phyloP scores from a whole-genome alignment of 495 filamentous ascomycete genomes.

The Lophiotrema nucula region DNA sequence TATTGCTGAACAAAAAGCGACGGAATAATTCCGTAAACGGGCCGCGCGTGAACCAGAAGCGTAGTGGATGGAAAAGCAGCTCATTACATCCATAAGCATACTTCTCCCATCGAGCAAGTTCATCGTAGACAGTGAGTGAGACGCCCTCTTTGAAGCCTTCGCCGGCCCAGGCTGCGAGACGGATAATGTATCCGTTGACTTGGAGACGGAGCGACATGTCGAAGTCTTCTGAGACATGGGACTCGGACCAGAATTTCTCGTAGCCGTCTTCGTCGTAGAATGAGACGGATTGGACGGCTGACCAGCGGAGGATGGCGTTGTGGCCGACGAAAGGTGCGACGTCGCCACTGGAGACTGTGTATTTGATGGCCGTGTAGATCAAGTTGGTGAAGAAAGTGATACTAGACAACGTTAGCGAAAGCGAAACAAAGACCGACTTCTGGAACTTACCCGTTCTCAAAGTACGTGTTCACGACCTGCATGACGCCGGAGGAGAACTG shows the following conservation, averaged over 20 bases:
- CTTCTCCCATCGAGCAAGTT: constrained; percentile 80
- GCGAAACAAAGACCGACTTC: neutral
- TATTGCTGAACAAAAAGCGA: constrained; percentile 67
- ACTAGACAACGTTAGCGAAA: constrained; percentile 1
- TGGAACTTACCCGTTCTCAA: constrained; percentile 43
- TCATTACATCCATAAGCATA: constrained; percentile 84
- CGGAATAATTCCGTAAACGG: constrained; percentile 78
- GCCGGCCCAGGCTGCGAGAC: constrained; percentile 69
- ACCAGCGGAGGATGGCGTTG: constrained; percentile 78
- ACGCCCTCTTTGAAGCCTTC: constrained; percentile 83
- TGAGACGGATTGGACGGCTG: constrained; percentile 71
- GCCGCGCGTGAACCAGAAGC: constrained; percentile 55
- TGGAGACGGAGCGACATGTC: constrained; percentile 82
- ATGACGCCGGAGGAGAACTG: constrained; percentile 51
- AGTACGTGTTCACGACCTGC: constrained; percentile 46
- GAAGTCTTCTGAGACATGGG: constrained; percentile 79
- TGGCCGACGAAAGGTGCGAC: constrained; percentile 69
- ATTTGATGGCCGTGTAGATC: constrained; percentile 79
- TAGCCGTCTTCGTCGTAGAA: constrained; percentile 61
- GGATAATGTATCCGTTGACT: constrained; percentile 68
- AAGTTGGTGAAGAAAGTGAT: constrained; percentile 85
- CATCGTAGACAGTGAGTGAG: constrained; percentile 80
- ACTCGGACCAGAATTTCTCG: constrained; percentile 83
- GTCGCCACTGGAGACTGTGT: constrained; percentile 76
- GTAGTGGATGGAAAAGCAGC: constrained; percentile 71